Conservation (phyloP, 305 asterid species). For the Coffea humblotiana region DNA sequence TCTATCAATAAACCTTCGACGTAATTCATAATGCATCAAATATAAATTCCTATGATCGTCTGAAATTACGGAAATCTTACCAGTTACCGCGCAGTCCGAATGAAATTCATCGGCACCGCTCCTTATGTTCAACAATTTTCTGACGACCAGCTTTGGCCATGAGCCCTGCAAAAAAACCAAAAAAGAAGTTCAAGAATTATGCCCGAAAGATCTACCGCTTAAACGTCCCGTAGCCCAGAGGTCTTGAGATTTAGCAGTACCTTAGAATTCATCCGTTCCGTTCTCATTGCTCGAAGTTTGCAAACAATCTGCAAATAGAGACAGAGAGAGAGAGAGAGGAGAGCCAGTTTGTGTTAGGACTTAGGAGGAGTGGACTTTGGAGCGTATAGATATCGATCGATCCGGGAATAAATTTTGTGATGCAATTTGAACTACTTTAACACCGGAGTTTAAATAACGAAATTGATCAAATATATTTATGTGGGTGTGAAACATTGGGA, state of each 20-base stretch:
- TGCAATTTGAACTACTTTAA: constrained; percentile 16
- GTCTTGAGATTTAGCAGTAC: constrained; percentile 18
- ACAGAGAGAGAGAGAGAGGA: neutral
- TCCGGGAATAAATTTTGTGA: constrained; percentile 20
- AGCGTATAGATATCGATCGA: neutral
- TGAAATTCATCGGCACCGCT: constrained; percentile 53
- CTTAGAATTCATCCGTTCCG: constrained; percentile 38
- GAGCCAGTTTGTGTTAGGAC: constrained; percentile 18
- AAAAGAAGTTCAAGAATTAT: neutral
- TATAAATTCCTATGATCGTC: neutral
- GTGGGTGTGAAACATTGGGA: neutral
- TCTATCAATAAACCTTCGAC: neutral
- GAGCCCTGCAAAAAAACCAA: constrained; percentile 39
- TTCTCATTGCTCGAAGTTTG: constrained; percentile 43
- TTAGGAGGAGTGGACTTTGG: constrained; percentile 13
- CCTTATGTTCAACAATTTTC: constrained; percentile 66
- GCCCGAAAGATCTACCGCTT: neutral
- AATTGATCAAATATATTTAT: neutral
- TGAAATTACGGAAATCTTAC: constrained; percentile 30
- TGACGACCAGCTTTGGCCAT: constrained; percentile 65
- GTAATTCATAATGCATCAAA: constrained; percentile 3
- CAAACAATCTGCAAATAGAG: constrained; percentile 25
- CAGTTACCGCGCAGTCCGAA: constrained; percentile 49
- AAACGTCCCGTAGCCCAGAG: no score
- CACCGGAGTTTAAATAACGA: constrained; percentile 12